A percentile compares a stretch with the other conserved stretches of the same genome.
phyloP scores from a whole-genome alignment of 2,329 filamentous ascomycete genomes.

The Penicillium griseofulvum region DNA sequence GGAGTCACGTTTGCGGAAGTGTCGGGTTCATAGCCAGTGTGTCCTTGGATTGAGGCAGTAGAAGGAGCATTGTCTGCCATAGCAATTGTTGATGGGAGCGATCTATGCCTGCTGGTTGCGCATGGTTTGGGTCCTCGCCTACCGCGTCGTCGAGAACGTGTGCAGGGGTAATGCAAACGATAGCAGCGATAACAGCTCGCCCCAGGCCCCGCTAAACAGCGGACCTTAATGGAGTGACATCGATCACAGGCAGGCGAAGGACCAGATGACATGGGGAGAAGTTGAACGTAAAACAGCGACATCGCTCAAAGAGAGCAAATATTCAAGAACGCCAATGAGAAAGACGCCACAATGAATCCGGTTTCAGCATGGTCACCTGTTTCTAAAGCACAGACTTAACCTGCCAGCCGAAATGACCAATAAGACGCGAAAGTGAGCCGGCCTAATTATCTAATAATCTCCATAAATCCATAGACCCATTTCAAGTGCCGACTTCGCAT shows the following conservation, averaged over 20 bases:
- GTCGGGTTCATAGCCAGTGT: background rate
- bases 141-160: background rate
- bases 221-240: background rate
- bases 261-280: background rate
- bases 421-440: background rate
- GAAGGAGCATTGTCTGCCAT: background rate
- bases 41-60: background rate
- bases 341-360: background rate
- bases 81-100: background rate
- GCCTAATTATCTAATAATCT: background rate
- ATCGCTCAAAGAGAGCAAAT: background rate
- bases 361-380: background rate
- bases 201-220: background rate
- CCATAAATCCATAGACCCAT: no score
- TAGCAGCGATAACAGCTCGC: constrained; percentile 3
- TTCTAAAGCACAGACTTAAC: background rate
- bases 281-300: background rate
- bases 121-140: constrained; percentile 2
- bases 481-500: background rate
- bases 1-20: background rate
- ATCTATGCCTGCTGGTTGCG: background rate
- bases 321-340: background rate
- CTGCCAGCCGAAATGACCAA: background rate
- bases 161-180: constrained; percentile 1
- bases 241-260: background rate